Evolutionary conservation across 106 monocot species (phyloP).

Genomic region (Dioscorea dumetorum): DNA sequence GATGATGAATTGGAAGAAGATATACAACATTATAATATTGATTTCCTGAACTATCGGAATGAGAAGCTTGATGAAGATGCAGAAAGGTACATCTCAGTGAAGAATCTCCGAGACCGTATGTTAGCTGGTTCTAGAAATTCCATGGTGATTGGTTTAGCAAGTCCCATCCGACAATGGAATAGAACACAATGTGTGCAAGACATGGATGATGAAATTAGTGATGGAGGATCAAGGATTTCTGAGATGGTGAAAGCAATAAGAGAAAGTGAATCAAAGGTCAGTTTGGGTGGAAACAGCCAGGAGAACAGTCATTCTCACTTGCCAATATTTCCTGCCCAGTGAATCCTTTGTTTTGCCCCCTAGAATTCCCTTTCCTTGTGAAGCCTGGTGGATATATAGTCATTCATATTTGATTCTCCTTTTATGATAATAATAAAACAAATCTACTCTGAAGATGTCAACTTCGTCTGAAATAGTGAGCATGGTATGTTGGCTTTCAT

Average conservation of each 20-base stretch:
- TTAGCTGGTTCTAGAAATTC: slow-evolving; percentile 33
- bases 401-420: not conserved
- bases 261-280: slow-evolving; percentile 8
- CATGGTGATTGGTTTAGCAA: slow-evolving; percentile 9
- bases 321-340: not conserved
- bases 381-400: not conserved
- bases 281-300: slow-evolving; percentile 1
- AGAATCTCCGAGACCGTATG: slow-evolving; percentile 41
- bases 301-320: not conserved
- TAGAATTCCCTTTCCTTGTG: too few relatives aligned
- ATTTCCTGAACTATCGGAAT: slow-evolving; percentile 8
- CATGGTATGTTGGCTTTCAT: not conserved
- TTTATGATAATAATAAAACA: not conserved
- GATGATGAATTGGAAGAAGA: slow-evolving; percentile 6
- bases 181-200: not conserved
- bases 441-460: not conserved
- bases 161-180: slow-evolving; percentile 16
- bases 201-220: slow-evolving; percentile 13
- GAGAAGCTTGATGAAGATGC: slow-evolving; percentile 31
- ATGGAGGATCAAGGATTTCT: slow-evolving; percentile 30
- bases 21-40: slow-evolving; percentile 2
- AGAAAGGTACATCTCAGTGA: slow-evolving; percentile 30
- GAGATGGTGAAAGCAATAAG: slow-evolving; percentile 16
- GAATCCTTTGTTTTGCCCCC: not conserved
- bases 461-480: not conserved